These are phyloP conservation scores for Strobilomyces echinocephalus DNA, from an alignment of 768 basidiomycete species.

Conservation along the genomic window DNA sequence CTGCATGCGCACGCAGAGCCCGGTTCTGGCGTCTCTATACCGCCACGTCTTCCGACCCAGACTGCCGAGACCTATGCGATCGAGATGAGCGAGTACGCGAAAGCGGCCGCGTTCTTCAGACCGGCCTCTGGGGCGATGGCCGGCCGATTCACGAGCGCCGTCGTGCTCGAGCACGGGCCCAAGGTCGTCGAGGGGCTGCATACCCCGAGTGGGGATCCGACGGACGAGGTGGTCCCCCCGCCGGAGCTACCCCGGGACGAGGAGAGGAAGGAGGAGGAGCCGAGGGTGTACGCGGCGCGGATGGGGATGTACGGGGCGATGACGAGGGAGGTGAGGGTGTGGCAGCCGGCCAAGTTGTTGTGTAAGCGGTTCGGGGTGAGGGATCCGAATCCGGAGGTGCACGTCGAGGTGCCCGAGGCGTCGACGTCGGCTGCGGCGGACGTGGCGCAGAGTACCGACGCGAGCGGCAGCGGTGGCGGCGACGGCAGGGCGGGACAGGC, in stretches of 20 bases:
- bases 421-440: conserved; percentile 20
- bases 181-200: conserved; percentile 65
- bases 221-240: conserved; percentile 35
- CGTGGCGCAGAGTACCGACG: conserved; percentile 4
- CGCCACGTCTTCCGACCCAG: conserved; percentile 53
- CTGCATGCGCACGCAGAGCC: conserved; percentile 65
- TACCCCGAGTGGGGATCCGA: conserved; percentile 42
- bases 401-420: conserved; percentile 29
- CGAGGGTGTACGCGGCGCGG: conserved; percentile 75
- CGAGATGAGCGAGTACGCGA: conserved; percentile 83
- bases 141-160: conserved; percentile 83
- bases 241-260: conserved; percentile 35
- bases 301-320: conserved; percentile 87
- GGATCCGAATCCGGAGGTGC: conserved; percentile 68
- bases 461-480: neutral
- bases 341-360: conserved; percentile 79
- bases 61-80: conserved; percentile 65
- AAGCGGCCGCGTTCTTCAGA: conserved; percentile 85
- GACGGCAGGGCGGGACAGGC: neutral
- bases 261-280: conserved; percentile 54
- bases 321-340: conserved; percentile 69
- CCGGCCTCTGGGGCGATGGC: conserved; percentile 93
- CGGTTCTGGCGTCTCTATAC: conserved; percentile 40
- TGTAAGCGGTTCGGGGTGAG: conserved; percentile 94
- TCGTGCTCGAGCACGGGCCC: conserved; percentile 62